phyloP scores from a whole-genome alignment of 257 asterid species.

The Salvia rosmarinus region DNA sequence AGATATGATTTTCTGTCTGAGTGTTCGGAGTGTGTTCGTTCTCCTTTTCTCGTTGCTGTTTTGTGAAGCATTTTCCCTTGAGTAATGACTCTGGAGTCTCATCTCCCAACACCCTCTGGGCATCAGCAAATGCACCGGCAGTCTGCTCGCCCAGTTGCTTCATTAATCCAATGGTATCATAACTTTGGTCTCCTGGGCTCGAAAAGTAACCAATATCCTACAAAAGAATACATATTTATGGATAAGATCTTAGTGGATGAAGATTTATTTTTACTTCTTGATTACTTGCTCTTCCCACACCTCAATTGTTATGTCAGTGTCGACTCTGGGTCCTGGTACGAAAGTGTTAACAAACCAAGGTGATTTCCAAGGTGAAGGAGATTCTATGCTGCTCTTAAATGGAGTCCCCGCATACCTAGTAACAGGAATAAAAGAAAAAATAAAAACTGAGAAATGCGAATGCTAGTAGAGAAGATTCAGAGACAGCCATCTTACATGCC shows the following conservation, averaged over 20 bases:
- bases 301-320: conserved; percentile 79
- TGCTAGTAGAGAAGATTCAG: conserved; percentile 2
- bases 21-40: conserved; percentile 35
- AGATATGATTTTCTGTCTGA: conserved; percentile 37
- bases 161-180: conserved; percentile 89
- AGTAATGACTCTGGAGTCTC: conserved; percentile 81
- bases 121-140: conserved; percentile 86
- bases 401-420: conserved; percentile 71
- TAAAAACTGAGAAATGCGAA: not conserved
- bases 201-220: conserved; percentile 74
- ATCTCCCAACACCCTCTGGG: conserved; percentile 83
- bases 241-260: not conserved
- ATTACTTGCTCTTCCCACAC: conserved; percentile 34
- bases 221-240: conserved; percentile 20
- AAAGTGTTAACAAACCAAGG: conserved; percentile 81
- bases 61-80: conserved; percentile 46
- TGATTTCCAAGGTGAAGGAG: conserved; percentile 96
- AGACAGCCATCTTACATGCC: conserved; percentile 58
- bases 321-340: conserved; percentile 72
- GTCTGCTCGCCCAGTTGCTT: conserved; percentile 87
- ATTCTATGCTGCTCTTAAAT: conserved; percentile 74
- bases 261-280: conserved; percentile 1
- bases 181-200: conserved; percentile 77
- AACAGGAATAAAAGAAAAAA: not conserved
- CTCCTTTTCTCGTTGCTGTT: conserved; percentile 43